Evolutionary conservation across 2,329 filamentous ascomycete genomes (phyloP), one percentile per base, ranked within the genome.

Genomic region (Cercospora sp.): DNA sequence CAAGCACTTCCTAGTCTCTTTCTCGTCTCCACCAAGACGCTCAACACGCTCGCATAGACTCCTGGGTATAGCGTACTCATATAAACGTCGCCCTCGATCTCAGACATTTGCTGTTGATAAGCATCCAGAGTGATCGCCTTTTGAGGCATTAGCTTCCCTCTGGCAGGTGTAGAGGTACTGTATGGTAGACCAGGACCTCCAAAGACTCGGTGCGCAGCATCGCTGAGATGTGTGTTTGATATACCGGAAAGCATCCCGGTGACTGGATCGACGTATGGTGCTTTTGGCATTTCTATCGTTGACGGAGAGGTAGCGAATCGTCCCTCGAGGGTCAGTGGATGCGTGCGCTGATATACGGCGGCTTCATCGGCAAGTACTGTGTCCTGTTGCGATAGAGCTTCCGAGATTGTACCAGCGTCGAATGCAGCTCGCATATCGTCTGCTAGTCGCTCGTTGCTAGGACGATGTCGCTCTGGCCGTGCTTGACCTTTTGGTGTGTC

Each of bases 121-220:
- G 90, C 87, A 64, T 88, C 84, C 55, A 94, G 79, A 1, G 86
- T 84, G 30, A 94, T 87, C 0, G 87, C 84, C 69, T 86, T 87
- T 81, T 92, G 91, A 16, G 86, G 84, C 33, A 86, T 81, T 33
- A 81, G 85, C 74, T 81, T 87, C 74, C 81, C 86, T 16, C 73
- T 78, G 2, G 84, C 80, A 0, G 91, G 90, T 2, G 91, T 94
- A 1, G 89, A 86, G 0, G 91, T 89, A 1, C 93, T 96, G 75
- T 90, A 85, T 3, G 94, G 94, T 16, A 98, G 82, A 0, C 89
- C 88, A 3, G 80, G 80, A 0, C 94, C 94, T 53, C 94, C 94
- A 77, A 97, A 94, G 0, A 88, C 84, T 53, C 84, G 86, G 72
- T 92, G 88, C 0, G 94, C 91, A 1, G 90, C 86, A 66, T 90